phyloP scores from a whole-genome alignment of 83 land plant species.

The Diphasiastrum complanatum region DNA sequence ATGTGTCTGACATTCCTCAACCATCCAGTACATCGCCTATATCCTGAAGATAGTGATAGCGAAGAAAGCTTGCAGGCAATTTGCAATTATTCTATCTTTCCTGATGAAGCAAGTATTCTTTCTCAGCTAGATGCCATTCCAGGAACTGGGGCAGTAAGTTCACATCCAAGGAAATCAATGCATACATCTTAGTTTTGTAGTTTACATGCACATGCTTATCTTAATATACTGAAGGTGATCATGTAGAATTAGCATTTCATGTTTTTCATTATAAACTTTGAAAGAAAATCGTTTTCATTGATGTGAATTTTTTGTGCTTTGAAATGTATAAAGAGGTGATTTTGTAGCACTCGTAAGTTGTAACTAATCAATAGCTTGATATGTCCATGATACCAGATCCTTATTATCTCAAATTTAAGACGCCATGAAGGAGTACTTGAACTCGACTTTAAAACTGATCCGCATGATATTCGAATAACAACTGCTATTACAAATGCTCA shows the following conservation, averaged over 20 bases:
- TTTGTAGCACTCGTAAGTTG: too few species aligned
- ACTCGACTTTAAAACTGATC: conserved; percentile 12
- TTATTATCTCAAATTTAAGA: conserved; percentile 12
- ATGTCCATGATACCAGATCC: background rate
- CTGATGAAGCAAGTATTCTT: conserved; percentile 17
- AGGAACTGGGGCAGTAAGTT: conserved; percentile 11
- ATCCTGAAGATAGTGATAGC: conserved; percentile 1
- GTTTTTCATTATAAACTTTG: too few species aligned
- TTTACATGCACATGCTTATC: too few species aligned
- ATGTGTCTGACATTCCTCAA: too few species aligned
- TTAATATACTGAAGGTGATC: too few species aligned
- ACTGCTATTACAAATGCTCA: conserved; percentile 10
- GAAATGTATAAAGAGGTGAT: too few species aligned
- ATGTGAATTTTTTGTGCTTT: too few species aligned
- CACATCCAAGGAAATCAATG: too few species aligned
- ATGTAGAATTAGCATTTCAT: too few species aligned
- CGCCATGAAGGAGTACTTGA: conserved; percentile 17
- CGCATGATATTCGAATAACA: conserved; percentile 16
- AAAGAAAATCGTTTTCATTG: too few species aligned
- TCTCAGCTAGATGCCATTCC: conserved; percentile 16
- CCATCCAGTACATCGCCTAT: background rate
- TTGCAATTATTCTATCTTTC: conserved; percentile 11
- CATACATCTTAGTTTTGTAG: too few species aligned
- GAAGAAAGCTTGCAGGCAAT: conserved; percentile 16
- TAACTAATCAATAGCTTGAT: background rate